Base-by-base conservation (phyloP, 2,329 filamentous ascomycete genomes). In the Diplodia mutila region DNA sequence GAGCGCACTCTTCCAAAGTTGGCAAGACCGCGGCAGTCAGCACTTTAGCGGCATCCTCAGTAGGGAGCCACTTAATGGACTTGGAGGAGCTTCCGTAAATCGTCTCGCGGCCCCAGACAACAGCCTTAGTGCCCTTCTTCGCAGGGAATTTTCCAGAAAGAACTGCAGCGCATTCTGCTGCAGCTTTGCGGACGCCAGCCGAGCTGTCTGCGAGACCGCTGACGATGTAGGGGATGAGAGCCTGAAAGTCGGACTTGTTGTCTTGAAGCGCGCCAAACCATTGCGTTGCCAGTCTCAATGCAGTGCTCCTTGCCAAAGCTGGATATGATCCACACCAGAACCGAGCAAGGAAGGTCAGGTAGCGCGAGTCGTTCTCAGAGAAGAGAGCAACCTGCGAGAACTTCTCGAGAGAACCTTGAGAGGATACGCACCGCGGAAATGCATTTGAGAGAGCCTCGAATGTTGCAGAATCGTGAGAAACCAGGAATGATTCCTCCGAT, bases 201-300 rank as follows among this genome's bases (percentile, higher is more conserved):
- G 91, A 91, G 5, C 88, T 81, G 76, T 98, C 94, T 27, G 87
- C 84, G 21, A 98, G 85, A 25, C 91, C 91, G 46, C 86, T 83
- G 54, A 97, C 81, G 37, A 90, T 83, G 79, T 97, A 97, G 2
- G 94, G 94, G n/a, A 97, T 75, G 21, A 97, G 77, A 12, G 88
- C 86, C 75, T 98, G 94, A 59, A 94, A 84, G 75, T 97, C 91
- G 8, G 86, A 75, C 23, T 81, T 81, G 25, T 75, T 77, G 65
- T 81, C 82, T 6, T 32, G 27, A 14, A 70, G 49, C 27, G 73
- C 68, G 55, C 73, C 73, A 16, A 79, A 65, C 4, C 71, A 67
- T 21, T 69, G 68, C 5, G 69, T 69, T 3, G 74, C 85, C 74
- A 88, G 84, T 49, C 89, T 87, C 59, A 97, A 79, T 12, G 93